Evolutionary conservation across 2,329 filamentous ascomycete genomes (phyloP), one percentile per base, ranked within the genome.

Genomic region (Arthrobotrys musiformis): DNA sequence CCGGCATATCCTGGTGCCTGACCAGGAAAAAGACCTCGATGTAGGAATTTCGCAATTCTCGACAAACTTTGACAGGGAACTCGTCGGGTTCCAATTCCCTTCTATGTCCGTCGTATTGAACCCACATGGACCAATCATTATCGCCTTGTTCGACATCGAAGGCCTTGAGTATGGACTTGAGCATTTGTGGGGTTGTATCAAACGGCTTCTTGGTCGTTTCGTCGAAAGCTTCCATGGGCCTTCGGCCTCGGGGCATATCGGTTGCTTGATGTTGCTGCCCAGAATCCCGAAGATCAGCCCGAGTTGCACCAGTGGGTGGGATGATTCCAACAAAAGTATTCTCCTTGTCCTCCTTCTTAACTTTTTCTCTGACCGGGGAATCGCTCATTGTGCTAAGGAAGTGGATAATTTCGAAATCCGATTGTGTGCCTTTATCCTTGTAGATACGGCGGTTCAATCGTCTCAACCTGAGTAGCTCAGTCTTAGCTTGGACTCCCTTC

Each of bases 51-150:
- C 52, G 24, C n/a, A 69, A n/a, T 7, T 61, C 28, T 28, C 54
- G 35, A 50, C 58, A 69, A 15, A 69, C 26, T 6, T 37, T 46
- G 17, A 69, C 30, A 1, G 66, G 54, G 5, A 40, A 33, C 28
- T 69, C 66, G 22, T 69, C 42, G 15, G 50, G 19, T 8, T 61
- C 28, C 35, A 69, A 69, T 15, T 40, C n/a, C n/a, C n/a, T 58
- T 6, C 40, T 50, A 33, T 50, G 40, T 9, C 66, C 50, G 17
- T 61, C 37, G 15, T 40, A 60, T 6, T 28, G 7, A 13, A 69
- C 26, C 66, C 54, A 69, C 5, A 69, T 17, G 4, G 37, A 40
- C 28, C 60, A 61, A 24, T 69, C 54, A 24, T 58, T 28, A 17
- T 26, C 17, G 28, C 52, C 22, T 1, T 33, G 54, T 42, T 52